These are phyloP conservation scores for Rhododendron molle DNA, from an alignment of 148 eudicot species.

Conservation along the genomic window DNA sequence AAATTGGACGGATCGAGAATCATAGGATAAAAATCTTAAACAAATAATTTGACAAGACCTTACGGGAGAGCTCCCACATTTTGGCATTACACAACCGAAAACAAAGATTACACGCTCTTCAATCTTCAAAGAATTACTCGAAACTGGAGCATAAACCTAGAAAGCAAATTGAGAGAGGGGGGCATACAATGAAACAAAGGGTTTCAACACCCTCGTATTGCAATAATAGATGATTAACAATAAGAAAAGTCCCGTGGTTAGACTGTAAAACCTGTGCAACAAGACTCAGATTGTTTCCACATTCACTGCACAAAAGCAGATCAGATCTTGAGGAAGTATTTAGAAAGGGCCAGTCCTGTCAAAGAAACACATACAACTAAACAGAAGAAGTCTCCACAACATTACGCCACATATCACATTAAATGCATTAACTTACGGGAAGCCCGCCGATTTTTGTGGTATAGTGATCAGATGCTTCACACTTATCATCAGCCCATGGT, in stretches of 20 bases:
- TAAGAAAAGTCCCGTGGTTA: not conserved
- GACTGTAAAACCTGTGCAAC: constrained; percentile 61
- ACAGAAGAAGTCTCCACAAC: not conserved
- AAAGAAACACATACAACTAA: constrained; percentile 8
- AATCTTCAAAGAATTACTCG: constrained; percentile 33
- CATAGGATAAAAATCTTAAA: not conserved
- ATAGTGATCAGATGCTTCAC: constrained; percentile 71
- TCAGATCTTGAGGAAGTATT: constrained; percentile 24
- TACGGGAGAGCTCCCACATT: constrained; percentile 42
- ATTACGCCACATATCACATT: not conserved
- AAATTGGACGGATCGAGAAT: not conserved
- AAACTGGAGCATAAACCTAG: constrained; percentile 83
- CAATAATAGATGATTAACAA: constrained; percentile 1
- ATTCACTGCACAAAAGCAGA: constrained; percentile 48
- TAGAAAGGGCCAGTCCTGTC: constrained; percentile 78
- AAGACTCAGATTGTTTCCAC: constrained; percentile 51
- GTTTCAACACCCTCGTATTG: not conserved
- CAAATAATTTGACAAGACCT: constrained; percentile 26
- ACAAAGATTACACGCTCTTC: constrained; percentile 76
- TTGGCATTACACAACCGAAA: constrained; percentile 51
- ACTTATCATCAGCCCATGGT: constrained; percentile 71
- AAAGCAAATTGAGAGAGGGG: constrained; percentile 4
- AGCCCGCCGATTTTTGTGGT: constrained; percentile 83
- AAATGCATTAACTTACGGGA: constrained; percentile 52
- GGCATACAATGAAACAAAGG: not conserved